Evolutionary conservation across 164 flowering plant genomes (phyloP), one percentile per base, ranked within the genome.

Genomic region (Magnolia changhungtana): DNA sequence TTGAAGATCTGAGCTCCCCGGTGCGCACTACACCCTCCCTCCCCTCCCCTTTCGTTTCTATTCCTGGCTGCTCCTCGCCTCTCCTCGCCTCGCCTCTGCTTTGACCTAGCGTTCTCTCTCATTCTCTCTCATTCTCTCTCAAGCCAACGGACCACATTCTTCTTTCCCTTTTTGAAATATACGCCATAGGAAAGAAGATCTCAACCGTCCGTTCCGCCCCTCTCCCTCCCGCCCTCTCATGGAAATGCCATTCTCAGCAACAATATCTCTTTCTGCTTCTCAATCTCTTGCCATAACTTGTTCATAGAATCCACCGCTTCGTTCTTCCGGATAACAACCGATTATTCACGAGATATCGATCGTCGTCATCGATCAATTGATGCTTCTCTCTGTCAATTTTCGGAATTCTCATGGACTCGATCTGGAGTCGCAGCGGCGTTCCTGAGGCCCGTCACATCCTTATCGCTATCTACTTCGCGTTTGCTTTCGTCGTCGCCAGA

Each of bases 381-480:
- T 73, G 68, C 67, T 74, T 67, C 45, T 27, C 63, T 27, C 63
- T 1, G n/a, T 23, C 69, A 2, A 50, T 50, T 55, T 37, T 59
- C 9, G 19, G 49, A 18, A 68, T 24, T 75, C 74, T 4, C 69
- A 88, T 86, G 92, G 94, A 86, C 64, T 79, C 86, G 85, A 78
- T 84, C 76, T 86, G 82, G 87, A 80, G 74, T 72, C 50, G 37
- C 72, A 76, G n/a, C 66, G 78, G 73, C 67, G 78, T 24, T 37
- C 87, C 90, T 0, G 73, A 76, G 21, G 16, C 69, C 4, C 80
- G 73, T 80, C 87, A 91, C 79, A 75, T 89, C 79, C 9, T 79
- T 59, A 24, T 86, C 23, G 87, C 93, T 0, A 29, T 91, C 51
- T 80, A 65, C 83, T 93, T 90, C 80, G 88, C 90, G 4, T 52